phyloP scores from a whole-genome alignment of 2,329 filamentous ascomycete species.

The Cordyceps farinosa region DNA sequence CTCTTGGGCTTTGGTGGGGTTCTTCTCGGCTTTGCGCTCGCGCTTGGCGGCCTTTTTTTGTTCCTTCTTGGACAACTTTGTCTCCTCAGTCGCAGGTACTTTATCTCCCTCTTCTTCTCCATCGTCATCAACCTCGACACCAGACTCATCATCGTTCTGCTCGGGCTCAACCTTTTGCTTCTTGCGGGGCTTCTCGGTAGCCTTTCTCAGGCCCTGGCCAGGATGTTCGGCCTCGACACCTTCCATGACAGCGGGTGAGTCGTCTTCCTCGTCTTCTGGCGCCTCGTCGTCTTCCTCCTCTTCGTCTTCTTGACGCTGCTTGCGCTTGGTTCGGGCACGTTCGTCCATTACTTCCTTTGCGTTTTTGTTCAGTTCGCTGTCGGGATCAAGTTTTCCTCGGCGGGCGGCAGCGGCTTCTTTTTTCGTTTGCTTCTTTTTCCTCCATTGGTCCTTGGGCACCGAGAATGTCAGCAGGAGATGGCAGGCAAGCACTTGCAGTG shows the following conservation, averaged over 20 bases:
- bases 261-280: conserved; percentile 40
- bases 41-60: conserved; percentile 43
- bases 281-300: conserved; percentile 40
- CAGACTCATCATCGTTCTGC: conserved; percentile 23
- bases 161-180: conserved; percentile 45
- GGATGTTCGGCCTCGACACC: conserved; percentile 60
- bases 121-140: conserved; percentile 36
- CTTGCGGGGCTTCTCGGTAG: conserved; percentile 48
- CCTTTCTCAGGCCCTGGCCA: conserved; percentile 58
- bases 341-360: conserved; percentile 94
- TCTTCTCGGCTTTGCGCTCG: conserved; percentile 35
- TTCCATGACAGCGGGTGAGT: conserved; percentile 41
- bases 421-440: conserved; percentile 92
- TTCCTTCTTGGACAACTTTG: conserved; percentile 50
- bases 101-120: conserved; percentile 37
- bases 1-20: conserved; percentile 36
- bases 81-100: conserved; percentile 23
- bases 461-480: not conserved
- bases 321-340: conserved; percentile 71
- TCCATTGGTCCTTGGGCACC: conserved; percentile 76
- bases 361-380: conserved; percentile 72
- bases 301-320: conserved; percentile 54
- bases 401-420: conserved; percentile 79
- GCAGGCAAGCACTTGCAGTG: conserved; percentile 8
- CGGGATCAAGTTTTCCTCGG: conserved; percentile 85